phyloP scores from a whole-genome alignment of 768 basidiomycete species.

The Russula vinacea region DNA sequence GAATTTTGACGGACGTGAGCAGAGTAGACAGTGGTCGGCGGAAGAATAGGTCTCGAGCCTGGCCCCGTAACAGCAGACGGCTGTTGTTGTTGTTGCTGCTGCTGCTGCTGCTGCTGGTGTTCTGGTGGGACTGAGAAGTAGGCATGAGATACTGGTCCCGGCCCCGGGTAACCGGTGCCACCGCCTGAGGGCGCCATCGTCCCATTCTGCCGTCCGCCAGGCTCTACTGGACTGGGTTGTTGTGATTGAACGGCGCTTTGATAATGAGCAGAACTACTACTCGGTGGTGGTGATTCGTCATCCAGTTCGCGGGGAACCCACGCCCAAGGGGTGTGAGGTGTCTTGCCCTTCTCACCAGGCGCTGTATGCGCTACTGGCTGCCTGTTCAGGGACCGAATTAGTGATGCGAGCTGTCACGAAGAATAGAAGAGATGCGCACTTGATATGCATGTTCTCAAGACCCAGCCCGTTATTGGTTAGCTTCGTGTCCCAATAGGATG shows the following conservation, averaged over 20 bases:
- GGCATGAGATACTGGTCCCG: constrained; percentile 20
- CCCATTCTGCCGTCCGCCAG: not conserved
- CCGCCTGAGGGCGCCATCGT: not conserved
- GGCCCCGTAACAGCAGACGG: not conserved
- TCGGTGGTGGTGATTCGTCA: constrained; percentile 32
- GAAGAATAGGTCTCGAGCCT: constrained; percentile 19
- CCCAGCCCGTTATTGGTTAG: constrained; percentile 63
- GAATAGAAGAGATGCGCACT: constrained; percentile 42
- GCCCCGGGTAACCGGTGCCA: constrained; percentile 21
- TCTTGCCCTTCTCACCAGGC: constrained; percentile 33
- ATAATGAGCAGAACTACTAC: constrained; percentile 21
- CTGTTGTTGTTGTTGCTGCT: constrained; percentile 14
- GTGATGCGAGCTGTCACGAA: not conserved
- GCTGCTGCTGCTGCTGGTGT: constrained; percentile 14
- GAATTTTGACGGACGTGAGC: constrained; percentile 25
- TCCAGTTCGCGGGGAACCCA: constrained; percentile 57
- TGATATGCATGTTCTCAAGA: constrained; percentile 60
- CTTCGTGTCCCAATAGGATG: constrained; percentile 59
- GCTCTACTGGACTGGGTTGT: constrained; percentile 19
- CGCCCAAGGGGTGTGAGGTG: constrained; percentile 65
- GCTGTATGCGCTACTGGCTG: constrained; percentile 3
- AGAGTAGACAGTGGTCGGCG: constrained; percentile 26
- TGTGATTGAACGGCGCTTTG: constrained; percentile 26
- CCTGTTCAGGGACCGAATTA: constrained; percentile 1
- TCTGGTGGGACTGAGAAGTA: constrained; percentile 24